These are phyloP conservation scores for Rhodamnia rubescens DNA, from an alignment of 345 rosid species.

Conservation along the genomic window DNA sequence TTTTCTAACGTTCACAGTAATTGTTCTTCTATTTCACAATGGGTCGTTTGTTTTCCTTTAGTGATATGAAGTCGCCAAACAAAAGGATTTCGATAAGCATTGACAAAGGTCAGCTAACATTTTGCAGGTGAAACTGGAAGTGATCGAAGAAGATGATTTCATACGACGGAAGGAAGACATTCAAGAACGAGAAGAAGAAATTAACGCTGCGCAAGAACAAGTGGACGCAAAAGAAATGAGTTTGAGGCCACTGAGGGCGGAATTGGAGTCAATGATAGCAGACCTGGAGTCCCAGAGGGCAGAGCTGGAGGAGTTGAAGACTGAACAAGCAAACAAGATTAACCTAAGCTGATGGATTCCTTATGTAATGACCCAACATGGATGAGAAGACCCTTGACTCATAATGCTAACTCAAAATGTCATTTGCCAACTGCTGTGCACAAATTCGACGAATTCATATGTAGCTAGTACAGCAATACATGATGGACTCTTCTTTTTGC, in stretches of 20 bases:
- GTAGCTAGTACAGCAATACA: no score
- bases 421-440: no score
- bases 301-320: accelerated
- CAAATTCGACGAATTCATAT: no score
- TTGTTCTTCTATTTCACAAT: neutral
- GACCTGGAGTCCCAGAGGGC: accelerated
- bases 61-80: neutral
- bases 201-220: accelerated
- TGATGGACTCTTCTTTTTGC: no score
- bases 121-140: neutral
- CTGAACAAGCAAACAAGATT: neutral
- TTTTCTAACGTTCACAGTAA: neutral
- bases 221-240: accelerated
- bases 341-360: no score
- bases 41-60: neutral
- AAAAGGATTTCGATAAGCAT: neutral
- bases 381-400: no score
- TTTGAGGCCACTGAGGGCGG: neutral
- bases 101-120: neutral
- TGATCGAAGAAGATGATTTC: neutral
- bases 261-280: neutral
- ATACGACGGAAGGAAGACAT: neutral
- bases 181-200: neutral
- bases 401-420: no score
- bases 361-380: no score